Conservation (phyloP, 768 basidiomycete species). For the Auriculariales sp. region DNA sequence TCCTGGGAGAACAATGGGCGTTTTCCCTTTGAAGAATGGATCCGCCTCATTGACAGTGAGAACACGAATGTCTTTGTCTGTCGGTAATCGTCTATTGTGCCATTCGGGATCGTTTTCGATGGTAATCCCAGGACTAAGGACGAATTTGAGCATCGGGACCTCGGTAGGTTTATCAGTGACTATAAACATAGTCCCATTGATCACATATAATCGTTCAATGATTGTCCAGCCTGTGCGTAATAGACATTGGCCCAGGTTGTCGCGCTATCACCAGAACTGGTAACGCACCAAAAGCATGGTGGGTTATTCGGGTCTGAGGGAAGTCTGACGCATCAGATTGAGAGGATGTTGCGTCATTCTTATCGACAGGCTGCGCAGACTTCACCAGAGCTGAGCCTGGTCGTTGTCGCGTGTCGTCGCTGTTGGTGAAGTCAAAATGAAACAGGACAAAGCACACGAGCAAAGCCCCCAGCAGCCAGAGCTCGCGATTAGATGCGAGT, state of each 20-base stretch:
- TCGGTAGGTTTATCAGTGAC: constrained; percentile 57
- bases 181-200: constrained; percentile 70
- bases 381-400: background rate
- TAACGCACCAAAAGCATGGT: constrained; percentile 58
- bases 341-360: too few species aligned
- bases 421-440: background rate
- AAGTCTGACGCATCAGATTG: too few species aligned
- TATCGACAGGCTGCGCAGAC: too few species aligned
- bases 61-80: constrained; percentile 64
- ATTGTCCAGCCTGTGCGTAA: constrained; percentile 70
- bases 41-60: constrained; percentile 56
- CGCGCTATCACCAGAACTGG: background rate
- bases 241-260: background rate
- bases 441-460: background rate
- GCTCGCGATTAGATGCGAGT: background rate
- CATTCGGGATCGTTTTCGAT: constrained; percentile 56
- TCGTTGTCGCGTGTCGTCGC: background rate
- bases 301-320: constrained; percentile 50
- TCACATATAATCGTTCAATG: constrained; percentile 67
- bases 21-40: constrained; percentile 44
- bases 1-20: constrained; percentile 67
- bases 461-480: background rate
- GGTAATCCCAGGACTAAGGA: too few species aligned
- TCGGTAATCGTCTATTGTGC: constrained; percentile 52
- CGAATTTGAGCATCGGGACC: constrained; percentile 49